These are phyloP conservation scores for Chamaecrista fasciculata DNA, from an alignment of 306 rosid genomes.

Conservation along the genomic window DNA sequence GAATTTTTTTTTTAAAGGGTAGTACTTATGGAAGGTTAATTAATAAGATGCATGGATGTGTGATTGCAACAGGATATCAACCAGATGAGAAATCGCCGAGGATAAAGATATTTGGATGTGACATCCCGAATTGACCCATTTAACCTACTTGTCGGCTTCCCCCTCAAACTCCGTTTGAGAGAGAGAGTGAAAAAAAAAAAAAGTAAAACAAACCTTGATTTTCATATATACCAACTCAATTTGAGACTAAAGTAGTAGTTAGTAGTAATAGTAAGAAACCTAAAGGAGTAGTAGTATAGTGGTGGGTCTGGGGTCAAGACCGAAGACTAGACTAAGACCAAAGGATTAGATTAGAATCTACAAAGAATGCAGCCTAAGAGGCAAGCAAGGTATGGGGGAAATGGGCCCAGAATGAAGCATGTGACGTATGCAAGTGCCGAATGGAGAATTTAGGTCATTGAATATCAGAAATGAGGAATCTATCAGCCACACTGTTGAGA, in stretches of 20 bases:
- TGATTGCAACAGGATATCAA: conserved; percentile 63
- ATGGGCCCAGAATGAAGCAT: conserved; percentile 38
- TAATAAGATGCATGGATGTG: conserved; percentile 27
- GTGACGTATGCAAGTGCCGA: conserved; percentile 40
- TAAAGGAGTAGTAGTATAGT: conserved; percentile 29
- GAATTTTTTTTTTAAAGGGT: not conserved
- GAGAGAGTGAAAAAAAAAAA: not conserved
- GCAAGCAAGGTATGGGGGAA: conserved; percentile 29
- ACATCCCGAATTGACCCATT: conserved; percentile 53
- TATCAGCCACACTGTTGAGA: conserved; percentile 61
- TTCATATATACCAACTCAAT: conserved; percentile 63
- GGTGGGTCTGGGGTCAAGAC: conserved; percentile 48
- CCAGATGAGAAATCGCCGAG: conserved; percentile 64
- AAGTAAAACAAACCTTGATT: conserved; percentile 51
- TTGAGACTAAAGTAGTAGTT: conserved; percentile 26
- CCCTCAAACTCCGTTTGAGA: conserved; percentile 9
- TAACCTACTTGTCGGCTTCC: conserved; percentile 38
- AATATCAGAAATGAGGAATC: conserved; percentile 49
- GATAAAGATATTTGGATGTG: conserved; percentile 71
- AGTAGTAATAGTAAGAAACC: conserved; percentile 27
- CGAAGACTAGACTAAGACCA: not conserved
- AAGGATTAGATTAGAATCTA: too few relatives aligned
- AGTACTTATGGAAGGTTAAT: conserved; percentile 11
- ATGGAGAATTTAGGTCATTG: conserved; percentile 40
- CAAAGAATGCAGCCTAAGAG: conserved; percentile 32